phyloP scores from a whole-genome alignment of 768 basidiomycete genomes.

The Thelephora aurantiotincta region DNA sequence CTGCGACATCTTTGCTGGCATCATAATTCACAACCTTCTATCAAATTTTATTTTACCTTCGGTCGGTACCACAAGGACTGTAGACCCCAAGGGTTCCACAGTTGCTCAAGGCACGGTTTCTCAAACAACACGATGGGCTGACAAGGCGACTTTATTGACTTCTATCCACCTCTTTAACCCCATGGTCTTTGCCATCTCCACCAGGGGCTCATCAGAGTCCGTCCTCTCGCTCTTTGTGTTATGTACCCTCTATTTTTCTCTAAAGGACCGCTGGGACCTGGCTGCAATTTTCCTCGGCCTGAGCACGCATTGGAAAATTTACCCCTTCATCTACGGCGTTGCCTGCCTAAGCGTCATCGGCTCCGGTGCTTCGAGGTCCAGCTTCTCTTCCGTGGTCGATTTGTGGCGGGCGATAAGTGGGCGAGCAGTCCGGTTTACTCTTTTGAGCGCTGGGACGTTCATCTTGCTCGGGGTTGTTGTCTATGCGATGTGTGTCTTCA shows the following conservation, averaged over 20 bases:
- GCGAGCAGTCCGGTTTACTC: slow-evolving; percentile 46
- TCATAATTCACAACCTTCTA: slow-evolving; percentile 54
- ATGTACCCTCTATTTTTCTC: slow-evolving; percentile 43
- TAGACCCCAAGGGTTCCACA: neutral
- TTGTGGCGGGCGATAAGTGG: slow-evolving; percentile 30
- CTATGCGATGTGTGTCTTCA: slow-evolving; percentile 54
- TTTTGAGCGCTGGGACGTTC: slow-evolving; percentile 62
- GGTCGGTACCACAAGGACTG: slow-evolving; percentile 3
- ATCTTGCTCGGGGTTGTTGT: slow-evolving; percentile 41
- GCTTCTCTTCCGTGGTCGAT: slow-evolving; percentile 14
- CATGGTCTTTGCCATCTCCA: slow-evolving; percentile 90
- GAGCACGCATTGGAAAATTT: slow-evolving; percentile 94
- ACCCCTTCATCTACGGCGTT: slow-evolving; percentile 85
- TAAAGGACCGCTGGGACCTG: slow-evolving; percentile 41
- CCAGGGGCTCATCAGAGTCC: slow-evolving; percentile 90
- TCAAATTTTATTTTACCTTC: slow-evolving; percentile 31
- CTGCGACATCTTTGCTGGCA: slow-evolving; percentile 71
- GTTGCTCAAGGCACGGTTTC: neutral
- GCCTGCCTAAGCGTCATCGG: slow-evolving; percentile 49
- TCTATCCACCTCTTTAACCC: slow-evolving; percentile 83
- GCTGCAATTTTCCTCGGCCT: slow-evolving; percentile 69
- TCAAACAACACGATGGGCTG: neutral
- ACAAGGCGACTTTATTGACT: slow-evolving; percentile 45
- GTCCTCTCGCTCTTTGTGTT: slow-evolving; percentile 73
- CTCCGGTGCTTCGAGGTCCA: slow-evolving; percentile 10